Evolutionary conservation across 2,329 filamentous ascomycete species (phyloP).

Genomic region (Fusarium robinianum): DNA sequence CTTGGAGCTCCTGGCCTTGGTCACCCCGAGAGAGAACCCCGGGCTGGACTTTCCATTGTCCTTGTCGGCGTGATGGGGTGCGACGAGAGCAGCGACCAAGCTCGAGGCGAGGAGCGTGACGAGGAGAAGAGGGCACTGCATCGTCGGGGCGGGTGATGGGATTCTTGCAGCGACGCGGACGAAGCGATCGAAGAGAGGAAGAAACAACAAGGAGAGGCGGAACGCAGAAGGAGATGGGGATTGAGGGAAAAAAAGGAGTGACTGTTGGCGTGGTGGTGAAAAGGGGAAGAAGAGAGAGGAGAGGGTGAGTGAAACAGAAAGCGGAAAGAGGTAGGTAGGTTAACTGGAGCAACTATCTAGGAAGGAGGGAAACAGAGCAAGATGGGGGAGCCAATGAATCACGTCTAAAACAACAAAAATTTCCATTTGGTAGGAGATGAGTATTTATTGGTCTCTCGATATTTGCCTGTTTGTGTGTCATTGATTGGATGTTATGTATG

Average conservation of each 20-base stretch:
- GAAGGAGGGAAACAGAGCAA: conserved; percentile 2
- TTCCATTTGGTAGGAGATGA: background rate
- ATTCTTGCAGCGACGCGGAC: too few species aligned
- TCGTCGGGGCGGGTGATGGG: conserved; percentile 6
- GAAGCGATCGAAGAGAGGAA: too few species aligned
- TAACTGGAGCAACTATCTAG: too few species aligned
- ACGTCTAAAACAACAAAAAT: background rate
- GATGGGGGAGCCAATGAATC: conserved; percentile 8
- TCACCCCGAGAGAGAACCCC: conserved; percentile 40
- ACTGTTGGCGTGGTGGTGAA: background rate
- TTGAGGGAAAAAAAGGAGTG: conserved; percentile 1
- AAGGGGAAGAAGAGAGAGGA: background rate
- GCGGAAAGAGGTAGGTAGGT: background rate
- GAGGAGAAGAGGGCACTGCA: conserved; percentile 26
- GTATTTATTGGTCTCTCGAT: too few species aligned
- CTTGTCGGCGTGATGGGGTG: conserved; percentile 10
- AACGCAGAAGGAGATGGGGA: background rate
- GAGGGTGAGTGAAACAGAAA: background rate
- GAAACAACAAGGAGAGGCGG: background rate
- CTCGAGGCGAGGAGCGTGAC: conserved; percentile 16
- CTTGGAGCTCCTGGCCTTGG: conserved; percentile 26
- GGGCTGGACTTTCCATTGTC: conserved; percentile 3
- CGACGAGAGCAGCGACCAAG: conserved; percentile 17
- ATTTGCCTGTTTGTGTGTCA: too few species aligned
- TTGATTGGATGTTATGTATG: too few species aligned